A percentile compares a stretch with the other conserved stretches of the same genome.
phyloP scores from a whole-genome alignment of 768 basidiomycete species.

The Zangia roseola region DNA sequence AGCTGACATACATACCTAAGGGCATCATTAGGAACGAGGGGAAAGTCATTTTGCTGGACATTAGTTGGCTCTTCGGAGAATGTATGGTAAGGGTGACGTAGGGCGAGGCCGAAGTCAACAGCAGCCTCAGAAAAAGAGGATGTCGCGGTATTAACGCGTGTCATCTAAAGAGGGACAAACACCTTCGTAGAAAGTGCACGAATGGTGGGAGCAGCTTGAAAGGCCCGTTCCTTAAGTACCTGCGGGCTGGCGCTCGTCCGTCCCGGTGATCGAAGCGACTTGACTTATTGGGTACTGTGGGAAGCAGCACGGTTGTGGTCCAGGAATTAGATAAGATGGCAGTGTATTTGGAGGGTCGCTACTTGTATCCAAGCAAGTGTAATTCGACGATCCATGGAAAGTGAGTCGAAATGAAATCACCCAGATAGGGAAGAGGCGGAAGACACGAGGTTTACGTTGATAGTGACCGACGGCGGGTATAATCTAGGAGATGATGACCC shows the following conservation, averaged over 20 bases:
- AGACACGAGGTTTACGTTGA: neutral
- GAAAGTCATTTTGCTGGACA: neutral
- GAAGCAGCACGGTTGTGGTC: neutral
- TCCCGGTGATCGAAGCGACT: neutral
- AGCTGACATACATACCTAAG: conserved; percentile 2
- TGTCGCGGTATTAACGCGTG: neutral
- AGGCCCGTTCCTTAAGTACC: neutral
- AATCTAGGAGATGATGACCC: no score
- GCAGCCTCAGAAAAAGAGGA: neutral
- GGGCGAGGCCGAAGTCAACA: neutral
- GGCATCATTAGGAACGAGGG: neutral
- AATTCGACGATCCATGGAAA: neutral
- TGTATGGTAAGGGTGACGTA: neutral
- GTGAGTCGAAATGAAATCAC: neutral
- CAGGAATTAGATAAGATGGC: conserved; percentile 6
- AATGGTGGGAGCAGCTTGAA: neutral
- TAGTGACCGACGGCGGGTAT: no score
- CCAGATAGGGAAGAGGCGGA: neutral
- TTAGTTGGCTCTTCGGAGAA: neutral
- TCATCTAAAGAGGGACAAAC: neutral
- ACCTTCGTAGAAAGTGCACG: neutral
- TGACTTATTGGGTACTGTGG: neutral
- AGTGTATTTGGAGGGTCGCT: neutral
- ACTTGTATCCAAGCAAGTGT: neutral
- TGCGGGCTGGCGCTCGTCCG: neutral